Percentiles rank a stretch among this genome's conserved stretches.
phyloP scores from a whole-genome alignment of 202 grass and related monocot species.

The Zizania palustris region DNA sequence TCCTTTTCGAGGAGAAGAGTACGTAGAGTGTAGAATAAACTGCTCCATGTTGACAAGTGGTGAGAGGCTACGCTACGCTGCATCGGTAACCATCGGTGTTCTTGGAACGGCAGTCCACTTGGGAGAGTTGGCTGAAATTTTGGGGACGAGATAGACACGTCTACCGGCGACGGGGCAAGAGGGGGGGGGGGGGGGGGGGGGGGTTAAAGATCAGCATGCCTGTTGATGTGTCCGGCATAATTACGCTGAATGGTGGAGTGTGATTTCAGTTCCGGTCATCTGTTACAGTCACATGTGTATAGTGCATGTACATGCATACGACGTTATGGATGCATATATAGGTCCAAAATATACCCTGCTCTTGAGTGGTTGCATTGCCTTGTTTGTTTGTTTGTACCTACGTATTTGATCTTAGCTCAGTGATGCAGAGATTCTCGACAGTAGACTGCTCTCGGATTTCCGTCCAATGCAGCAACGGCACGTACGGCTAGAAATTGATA shows the following conservation, averaged over 20 bases:
- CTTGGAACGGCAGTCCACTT: too few relatives aligned
- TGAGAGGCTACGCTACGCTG: background rate
- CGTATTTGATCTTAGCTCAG: background rate
- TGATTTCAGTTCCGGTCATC: conserved; percentile 19
- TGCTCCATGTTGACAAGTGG: background rate
- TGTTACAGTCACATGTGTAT: conserved; percentile 15
- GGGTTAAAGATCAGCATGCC: conserved; percentile 3
- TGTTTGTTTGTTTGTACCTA: background rate
- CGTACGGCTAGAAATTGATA: background rate
- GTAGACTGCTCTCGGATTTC: background rate
- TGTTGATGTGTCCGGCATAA: conserved; percentile 10
- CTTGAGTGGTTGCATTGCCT: background rate
- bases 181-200: background rate
- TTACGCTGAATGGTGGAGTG: conserved; percentile 13
- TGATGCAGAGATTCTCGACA: conserved; percentile 6
- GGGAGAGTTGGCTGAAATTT: background rate
- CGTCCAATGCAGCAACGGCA: background rate
- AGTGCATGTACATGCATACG: background rate
- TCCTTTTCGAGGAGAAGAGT: too few relatives aligned
- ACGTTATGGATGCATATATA: background rate
- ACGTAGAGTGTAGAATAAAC: too few relatives aligned
- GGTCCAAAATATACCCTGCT: background rate
- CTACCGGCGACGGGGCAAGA: conserved; percentile 4
- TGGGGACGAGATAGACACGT: conserved; percentile 7
- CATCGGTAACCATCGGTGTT: background rate